These are phyloP conservation scores for Capsicum baccatum DNA, from an alignment of 257 asterid species.

Conservation along the genomic window DNA sequence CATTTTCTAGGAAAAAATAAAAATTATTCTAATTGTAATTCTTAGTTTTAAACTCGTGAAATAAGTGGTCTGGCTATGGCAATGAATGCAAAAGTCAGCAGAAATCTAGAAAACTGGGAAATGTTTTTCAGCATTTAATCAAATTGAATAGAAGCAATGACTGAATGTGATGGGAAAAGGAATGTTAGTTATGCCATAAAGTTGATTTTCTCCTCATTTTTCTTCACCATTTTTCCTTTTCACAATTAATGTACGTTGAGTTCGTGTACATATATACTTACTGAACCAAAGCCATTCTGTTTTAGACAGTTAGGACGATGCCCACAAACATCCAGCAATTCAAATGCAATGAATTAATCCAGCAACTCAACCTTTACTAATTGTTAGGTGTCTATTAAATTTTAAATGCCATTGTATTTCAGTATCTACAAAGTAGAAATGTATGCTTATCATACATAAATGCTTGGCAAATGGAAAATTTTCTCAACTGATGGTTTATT, in stretches of 20 bases:
- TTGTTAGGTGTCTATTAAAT: neutral
- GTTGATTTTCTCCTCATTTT: neutral
- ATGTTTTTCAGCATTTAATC: neutral
- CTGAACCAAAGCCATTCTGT: neutral
- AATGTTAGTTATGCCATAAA: neutral
- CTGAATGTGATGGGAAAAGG: conserved; percentile 6
- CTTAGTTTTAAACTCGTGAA: neutral
- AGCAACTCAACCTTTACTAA: neutral
- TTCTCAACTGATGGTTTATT: neutral
- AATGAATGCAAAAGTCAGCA: neutral
- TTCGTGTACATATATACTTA: conserved; percentile 15
- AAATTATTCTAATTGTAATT: neutral
- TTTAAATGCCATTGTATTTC: neutral
- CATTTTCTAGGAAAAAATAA: neutral
- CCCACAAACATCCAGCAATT: conserved; percentile 14
- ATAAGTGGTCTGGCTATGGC: neutral
- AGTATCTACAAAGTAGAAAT: neutral
- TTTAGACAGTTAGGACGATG: conserved; percentile 9
- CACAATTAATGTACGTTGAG: conserved; percentile 5
- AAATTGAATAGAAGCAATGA: neutral
- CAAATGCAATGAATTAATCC: too few relatives aligned
- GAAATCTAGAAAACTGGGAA: neutral
- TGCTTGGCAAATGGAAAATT: neutral
- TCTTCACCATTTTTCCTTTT: neutral
- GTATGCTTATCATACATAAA: neutral